A percentile compares a stretch with the other conserved stretches of the same genome.
Conservation (phyloP, 2,329 filamentous ascomycete genomes). For the Emergomyces orientalis region DNA sequence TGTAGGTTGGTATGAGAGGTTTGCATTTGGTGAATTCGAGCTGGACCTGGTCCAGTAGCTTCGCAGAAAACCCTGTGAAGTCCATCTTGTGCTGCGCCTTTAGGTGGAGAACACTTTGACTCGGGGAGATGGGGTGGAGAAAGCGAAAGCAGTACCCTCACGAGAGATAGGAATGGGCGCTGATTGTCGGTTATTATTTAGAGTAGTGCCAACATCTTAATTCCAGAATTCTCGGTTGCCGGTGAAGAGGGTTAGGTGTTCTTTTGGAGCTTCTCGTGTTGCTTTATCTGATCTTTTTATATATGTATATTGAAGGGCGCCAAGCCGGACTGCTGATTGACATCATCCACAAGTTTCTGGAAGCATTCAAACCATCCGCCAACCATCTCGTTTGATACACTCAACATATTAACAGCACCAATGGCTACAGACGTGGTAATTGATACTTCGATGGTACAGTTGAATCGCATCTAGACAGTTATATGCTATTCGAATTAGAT, state of each 20-base stretch:
- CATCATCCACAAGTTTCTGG: not conserved
- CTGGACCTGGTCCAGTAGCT: conserved; percentile 33
- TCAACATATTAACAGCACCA: not conserved
- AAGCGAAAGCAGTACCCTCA: not conserved
- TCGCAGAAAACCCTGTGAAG: conserved; percentile 29
- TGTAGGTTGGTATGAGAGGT: conserved; percentile 47
- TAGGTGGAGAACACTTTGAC: not conserved
- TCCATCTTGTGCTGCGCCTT: conserved; percentile 20
- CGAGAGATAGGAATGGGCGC: too few relatives aligned
- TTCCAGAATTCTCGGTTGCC: not conserved
- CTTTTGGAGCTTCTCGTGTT: not conserved
- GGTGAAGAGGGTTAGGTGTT: not conserved
- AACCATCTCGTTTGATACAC: not conserved
- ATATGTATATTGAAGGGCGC: not conserved
- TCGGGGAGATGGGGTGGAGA: not conserved
- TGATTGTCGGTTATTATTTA: not conserved
- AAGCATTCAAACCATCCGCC: not conserved
- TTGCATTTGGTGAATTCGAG: conserved; percentile 37
- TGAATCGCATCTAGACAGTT: not conserved
- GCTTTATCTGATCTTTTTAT: too few relatives aligned
- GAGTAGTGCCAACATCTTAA: not conserved
- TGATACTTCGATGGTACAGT: conserved; percentile 70
- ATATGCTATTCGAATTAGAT: conserved; percentile 2
- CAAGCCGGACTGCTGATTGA: not conserved
- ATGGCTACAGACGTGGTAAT: conserved; percentile 74